Conservation (phyloP, 2,329 filamentous ascomycete genomes). For the Phoma sp. region DNA sequence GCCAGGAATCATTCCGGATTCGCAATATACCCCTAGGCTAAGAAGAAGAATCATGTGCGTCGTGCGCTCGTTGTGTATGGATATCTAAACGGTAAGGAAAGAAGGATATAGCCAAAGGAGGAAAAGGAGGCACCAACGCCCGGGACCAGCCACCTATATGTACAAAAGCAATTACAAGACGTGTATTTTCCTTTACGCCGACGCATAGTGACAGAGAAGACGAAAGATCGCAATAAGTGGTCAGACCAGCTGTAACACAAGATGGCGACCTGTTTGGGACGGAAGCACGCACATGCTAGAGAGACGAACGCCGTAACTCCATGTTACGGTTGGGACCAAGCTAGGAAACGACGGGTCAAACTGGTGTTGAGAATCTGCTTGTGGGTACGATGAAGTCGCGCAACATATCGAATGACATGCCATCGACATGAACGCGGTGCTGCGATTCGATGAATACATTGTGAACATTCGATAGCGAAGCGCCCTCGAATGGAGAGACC, state of each 20-base stretch:
- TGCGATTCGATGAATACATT: conserved; percentile 43
- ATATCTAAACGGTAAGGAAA: conserved; percentile 20
- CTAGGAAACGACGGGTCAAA: conserved; percentile 17
- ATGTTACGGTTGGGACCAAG: not conserved
- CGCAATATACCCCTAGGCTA: not conserved
- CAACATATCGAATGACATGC: conserved; percentile 46
- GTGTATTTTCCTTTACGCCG: not conserved
- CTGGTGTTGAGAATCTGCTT: conserved; percentile 34
- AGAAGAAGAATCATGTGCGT: conserved; percentile 33
- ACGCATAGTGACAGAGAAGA: conserved; percentile 6
- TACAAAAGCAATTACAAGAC: conserved; percentile 29
- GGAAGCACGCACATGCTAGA: conserved; percentile 21
- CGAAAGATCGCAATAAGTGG: conserved; percentile 14
- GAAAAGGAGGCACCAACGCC: conserved; percentile 15
- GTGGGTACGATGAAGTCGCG: conserved; percentile 33
- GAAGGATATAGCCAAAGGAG: not conserved
- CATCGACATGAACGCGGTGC: conserved; percentile 42
- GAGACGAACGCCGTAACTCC: conserved; percentile 13
- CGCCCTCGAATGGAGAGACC: conserved; percentile 43
- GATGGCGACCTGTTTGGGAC: conserved; percentile 9
- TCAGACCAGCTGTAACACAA: conserved; percentile 36
- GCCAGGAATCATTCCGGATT: not conserved
- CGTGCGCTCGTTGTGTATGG: conserved; percentile 32
- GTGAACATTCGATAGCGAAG: conserved; percentile 37
- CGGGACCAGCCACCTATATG: conserved; percentile 21